Base-by-base conservation (phyloP, 805 yeast genomes). In the Candida hungchunana region DNA sequence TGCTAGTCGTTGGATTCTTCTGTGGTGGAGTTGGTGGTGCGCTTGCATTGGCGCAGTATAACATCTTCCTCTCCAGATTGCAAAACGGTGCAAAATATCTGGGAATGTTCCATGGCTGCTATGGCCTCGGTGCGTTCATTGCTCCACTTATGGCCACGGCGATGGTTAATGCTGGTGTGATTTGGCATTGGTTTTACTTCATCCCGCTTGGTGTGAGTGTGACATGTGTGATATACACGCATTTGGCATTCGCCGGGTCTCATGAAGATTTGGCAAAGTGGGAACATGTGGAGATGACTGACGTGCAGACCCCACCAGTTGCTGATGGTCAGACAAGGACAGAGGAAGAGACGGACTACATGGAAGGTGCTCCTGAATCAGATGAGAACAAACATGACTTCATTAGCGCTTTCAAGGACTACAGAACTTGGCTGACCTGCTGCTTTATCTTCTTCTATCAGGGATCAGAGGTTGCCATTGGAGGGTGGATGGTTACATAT, bases 401-500 rank as follows among this genome's bases (percentile, higher is more conserved):
- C 40, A 36, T 48, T 7, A 47, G 58, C 6, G 72, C 78, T 2
- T 43, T 74, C 30, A 60, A 54, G 39, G 62, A 64, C 41, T 46
- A 53, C 9, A 53, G 62, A 26, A 71, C 78, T 0, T 76, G 82
- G 81, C 44, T 71, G 3, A 42, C 73, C 22, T 63, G 82, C n/a
- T 44, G 66, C 7, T 73, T 72, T 40, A 67, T 76, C 16, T 66
- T 79, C 44, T 71, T 72, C 40, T 79, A 79, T 44, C 81, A 76
- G 51, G 85, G 85, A 8, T 67, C 73, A 4, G 84, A 78, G 49
- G 83, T 78, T 17, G 56, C 78, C 1, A 48, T 77, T 48, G 82
- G 79, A 11, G 82, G 82, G 15, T 79, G 84, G 85, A 64, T 71
- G 27, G 79, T 76, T 19, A 75, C 84, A 2, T 79, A 64, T 48